Evolutionary conservation across 768 basidiomycete genomes (phyloP).

Genomic region (Terana coerulea): DNA sequence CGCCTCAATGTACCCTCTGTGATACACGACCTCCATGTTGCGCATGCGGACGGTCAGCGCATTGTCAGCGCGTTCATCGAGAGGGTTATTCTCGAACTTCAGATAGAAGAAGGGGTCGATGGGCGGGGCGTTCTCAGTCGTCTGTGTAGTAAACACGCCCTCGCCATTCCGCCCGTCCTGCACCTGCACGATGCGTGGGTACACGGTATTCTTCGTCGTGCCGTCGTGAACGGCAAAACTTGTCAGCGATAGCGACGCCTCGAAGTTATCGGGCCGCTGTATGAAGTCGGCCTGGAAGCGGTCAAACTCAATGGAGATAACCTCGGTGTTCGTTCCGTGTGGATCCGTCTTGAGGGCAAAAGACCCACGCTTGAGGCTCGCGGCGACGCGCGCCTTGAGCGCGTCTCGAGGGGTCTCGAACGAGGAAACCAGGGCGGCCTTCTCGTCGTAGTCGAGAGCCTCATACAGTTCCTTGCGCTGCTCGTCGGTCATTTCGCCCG

Average conservation of each 20-base stretch:
- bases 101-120: conserved; percentile 79
- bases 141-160: background rate
- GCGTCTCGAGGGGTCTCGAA: conserved; percentile 77
- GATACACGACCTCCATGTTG: conserved; percentile 96
- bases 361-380: conserved; percentile 83
- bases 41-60: conserved; percentile 87
- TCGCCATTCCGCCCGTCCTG: conserved; percentile 41
- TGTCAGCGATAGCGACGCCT: conserved; percentile 79
- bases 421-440: conserved; percentile 62
- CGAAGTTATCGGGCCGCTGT: conserved; percentile 85
- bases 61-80: conserved; percentile 89
- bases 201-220: conserved; percentile 74
- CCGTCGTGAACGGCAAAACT: conserved; percentile 89
- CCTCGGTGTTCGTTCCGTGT: conserved; percentile 56
- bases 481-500: conserved; percentile 78
- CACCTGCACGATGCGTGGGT: conserved; percentile 89
- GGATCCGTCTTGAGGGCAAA: conserved; percentile 80
- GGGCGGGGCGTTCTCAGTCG: conserved; percentile 4
- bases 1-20: conserved; percentile 89
- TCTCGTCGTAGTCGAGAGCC: conserved; percentile 89
- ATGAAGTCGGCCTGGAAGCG: conserved; percentile 78
- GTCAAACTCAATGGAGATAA: conserved; percentile 86
- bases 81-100: conserved; percentile 88
- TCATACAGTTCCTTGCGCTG: conserved; percentile 89
- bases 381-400: conserved; percentile 67